Evolutionary conservation across 176 grass and related monocot genomes (phyloP).

Genomic region (Ensete glaucum): DNA sequence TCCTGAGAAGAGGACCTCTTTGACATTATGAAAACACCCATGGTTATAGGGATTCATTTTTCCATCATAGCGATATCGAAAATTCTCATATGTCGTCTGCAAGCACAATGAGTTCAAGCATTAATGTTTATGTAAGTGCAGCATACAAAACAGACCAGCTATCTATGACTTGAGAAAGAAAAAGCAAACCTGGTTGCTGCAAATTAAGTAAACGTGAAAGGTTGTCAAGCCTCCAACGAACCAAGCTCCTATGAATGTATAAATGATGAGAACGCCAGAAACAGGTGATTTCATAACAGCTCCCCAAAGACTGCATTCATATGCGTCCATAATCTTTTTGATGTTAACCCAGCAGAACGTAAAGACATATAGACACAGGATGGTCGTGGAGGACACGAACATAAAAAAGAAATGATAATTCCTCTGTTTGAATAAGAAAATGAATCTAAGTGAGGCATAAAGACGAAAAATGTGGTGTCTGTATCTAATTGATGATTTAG

Average conservation of each 20-base stretch:
- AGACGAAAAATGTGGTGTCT: neutral
- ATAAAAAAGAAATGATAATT: constrained; percentile 37
- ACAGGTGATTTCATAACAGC: constrained; percentile 25
- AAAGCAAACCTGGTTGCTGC: constrained; percentile 33
- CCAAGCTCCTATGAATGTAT: constrained; percentile 27
- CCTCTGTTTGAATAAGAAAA: constrained; percentile 23
- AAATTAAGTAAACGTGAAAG: constrained; percentile 33
- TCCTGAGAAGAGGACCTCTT: constrained; percentile 50
- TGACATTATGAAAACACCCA: constrained; percentile 41
- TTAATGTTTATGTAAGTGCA: neutral
- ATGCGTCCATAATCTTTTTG: constrained; percentile 13
- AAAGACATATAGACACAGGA: constrained; percentile 34
- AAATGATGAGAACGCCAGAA: constrained; percentile 25
- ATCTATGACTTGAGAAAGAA: neutral
- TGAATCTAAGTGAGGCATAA: neutral
- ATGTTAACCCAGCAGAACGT: constrained; percentile 19
- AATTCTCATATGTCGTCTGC: constrained; percentile 96
- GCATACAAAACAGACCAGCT: neutral
- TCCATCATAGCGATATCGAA: constrained; percentile 74
- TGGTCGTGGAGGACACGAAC: constrained; percentile 27
- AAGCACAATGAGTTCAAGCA: constrained; percentile 5
- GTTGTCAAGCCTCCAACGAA: constrained; percentile 30
- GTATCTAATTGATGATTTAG: no score
- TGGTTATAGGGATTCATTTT: constrained; percentile 74
- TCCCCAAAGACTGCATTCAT: constrained; percentile 24